A percentile compares a stretch with the other conserved stretches of the same genome.
phyloP scores from a whole-genome alignment of 2,329 filamentous ascomycete species.

The Aureobasidium namibiae region DNA sequence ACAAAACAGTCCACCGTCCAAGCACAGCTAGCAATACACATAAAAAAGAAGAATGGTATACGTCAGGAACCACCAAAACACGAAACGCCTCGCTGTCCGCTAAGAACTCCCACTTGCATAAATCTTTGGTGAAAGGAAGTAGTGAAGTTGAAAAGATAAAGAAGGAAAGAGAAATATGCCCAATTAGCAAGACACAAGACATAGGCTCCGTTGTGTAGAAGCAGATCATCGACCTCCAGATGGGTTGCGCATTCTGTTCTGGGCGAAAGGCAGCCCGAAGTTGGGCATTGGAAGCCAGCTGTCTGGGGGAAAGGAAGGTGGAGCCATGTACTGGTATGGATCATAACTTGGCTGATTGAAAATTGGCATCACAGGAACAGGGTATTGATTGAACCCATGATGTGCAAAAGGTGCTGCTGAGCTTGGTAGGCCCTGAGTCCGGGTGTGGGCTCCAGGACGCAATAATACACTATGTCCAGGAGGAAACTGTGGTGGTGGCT shows the following conservation, averaged over 20 bases:
- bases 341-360: neutral
- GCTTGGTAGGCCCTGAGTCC: neutral
- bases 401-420: neutral
- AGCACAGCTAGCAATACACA: neutral
- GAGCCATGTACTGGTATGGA: neutral
- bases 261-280: neutral
- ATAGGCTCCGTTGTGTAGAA: no score
- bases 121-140: constrained; percentile 7
- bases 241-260: neutral
- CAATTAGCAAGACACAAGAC: neutral
- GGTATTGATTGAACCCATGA: neutral
- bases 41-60: neutral
- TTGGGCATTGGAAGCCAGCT: neutral
- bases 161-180: neutral
- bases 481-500: neutral
- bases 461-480: neutral
- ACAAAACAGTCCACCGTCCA: neutral
- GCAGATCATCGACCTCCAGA: neutral
- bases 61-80: neutral
- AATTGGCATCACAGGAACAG: neutral
- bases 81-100: neutral
- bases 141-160: neutral
- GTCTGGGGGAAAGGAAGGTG: neutral
- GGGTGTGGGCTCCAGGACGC: neutral
- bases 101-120: neutral